A percentile compares a stretch with the other conserved stretches of the same genome.
Conservation (phyloP, 257 asterid species). For the Lavandula angustifolia region DNA sequence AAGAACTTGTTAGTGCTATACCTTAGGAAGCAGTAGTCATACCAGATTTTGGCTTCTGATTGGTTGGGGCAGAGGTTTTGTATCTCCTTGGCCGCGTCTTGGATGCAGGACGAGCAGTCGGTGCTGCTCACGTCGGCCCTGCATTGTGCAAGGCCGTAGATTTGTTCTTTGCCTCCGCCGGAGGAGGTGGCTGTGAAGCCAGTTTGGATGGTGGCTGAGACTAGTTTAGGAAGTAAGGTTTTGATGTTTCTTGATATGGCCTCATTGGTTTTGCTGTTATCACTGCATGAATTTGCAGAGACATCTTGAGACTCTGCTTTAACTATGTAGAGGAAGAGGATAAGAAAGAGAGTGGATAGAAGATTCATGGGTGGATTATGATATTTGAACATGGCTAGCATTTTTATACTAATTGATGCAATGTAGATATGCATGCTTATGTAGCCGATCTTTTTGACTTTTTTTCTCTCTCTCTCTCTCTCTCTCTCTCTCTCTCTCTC, state of each 20-base stretch:
- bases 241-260: constrained; percentile 40
- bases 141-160: constrained; percentile 81
- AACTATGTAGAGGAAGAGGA: no score
- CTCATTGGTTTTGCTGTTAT: constrained; percentile 25
- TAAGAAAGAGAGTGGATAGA: no score
- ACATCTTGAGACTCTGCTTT: background rate
- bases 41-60: constrained; percentile 63
- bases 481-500: no score
- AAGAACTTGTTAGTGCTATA: constrained; percentile 43
- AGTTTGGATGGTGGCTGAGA: constrained; percentile 36
- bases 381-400: no score
- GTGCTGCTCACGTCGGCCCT: constrained; percentile 59
- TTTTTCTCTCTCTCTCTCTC: no score
- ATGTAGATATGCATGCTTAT: no score
- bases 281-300: no score
- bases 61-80: constrained; percentile 48
- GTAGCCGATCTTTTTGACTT: no score
- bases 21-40: constrained; percentile 65
- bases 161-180: constrained; percentile 35
- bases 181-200: constrained; percentile 52
- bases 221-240: constrained; percentile 42
- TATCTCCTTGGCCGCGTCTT: constrained; percentile 45
- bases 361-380: no score
- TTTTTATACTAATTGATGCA: no score
- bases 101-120: constrained; percentile 66